A percentile compares a stretch with the other conserved stretches of the same genome.
These are phyloP conservation scores for Mucor racemosus DNA, from an alignment of 371 early-diverging fungal species.

Conservation along the genomic window DNA sequence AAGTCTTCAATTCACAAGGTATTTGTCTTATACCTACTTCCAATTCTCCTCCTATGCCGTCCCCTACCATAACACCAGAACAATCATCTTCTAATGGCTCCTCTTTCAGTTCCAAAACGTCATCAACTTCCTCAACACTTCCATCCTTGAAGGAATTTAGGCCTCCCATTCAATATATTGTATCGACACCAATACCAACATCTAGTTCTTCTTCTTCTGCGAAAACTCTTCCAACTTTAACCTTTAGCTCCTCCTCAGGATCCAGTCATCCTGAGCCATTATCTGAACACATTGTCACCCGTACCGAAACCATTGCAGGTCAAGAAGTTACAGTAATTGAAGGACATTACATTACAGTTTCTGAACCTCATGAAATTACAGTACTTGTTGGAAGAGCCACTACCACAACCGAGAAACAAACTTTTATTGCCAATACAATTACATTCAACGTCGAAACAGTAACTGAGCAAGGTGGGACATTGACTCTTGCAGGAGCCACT, in stretches of 20 bases:
- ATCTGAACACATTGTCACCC: neutral
- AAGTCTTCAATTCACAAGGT: neutral
- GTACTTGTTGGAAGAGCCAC: neutral
- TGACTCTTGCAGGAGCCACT: neutral
- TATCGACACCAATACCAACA: neutral
- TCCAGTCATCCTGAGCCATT: neutral
- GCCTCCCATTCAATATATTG: too few species aligned
- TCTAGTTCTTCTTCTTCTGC: too few species aligned
- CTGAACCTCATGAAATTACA: neutral
- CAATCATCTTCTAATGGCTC: neutral
- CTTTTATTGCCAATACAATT: neutral
- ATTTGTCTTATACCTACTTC: neutral
- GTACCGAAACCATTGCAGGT: neutral
- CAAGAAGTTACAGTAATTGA: neutral
- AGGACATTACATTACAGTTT: neutral
- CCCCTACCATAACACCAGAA: too few species aligned
- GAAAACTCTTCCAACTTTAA: too few species aligned
- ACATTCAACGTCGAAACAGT: neutral
- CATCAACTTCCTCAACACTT: neutral
- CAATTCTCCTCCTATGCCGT: neutral
- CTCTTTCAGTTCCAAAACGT: neutral
- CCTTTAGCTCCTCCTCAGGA: too few species aligned
- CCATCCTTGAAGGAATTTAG: too few species aligned
- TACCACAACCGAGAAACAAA: neutral
- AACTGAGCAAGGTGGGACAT: neutral